Base-by-base conservation (phyloP, 2,329 filamentous ascomycete species). In the Camillea tinctor region DNA sequence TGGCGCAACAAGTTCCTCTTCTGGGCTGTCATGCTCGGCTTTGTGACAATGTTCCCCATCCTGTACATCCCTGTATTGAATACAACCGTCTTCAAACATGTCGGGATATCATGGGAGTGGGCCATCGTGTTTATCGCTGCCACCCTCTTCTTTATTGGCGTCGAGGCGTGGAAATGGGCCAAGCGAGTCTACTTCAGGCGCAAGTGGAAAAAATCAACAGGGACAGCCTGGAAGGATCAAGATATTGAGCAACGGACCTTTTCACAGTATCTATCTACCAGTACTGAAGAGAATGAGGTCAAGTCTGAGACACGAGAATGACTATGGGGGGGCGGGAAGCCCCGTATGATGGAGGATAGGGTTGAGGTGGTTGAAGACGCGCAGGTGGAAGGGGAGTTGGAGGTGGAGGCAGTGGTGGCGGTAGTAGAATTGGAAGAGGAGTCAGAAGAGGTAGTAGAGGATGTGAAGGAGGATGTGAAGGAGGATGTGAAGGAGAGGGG, bases 1-100 rank as follows among this genome's bases (percentile, higher is more conserved):
- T 90, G 88, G 88, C 78, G 84, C 63, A 93, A 92, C 77, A 79
- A 87, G 73, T 91, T 92, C 77, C 77, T 90, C 20, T 90, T 89
- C 79, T 89, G 81, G 77, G 81, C 86, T 23, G 81, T 90, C 60
- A 72, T 80, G 24, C 60, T 79, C 50, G 81, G 81, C 53, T 77
- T 80, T 60, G 65, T 80, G 26, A 77, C 79, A 11, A 73, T 83
- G n/a, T 83, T 84, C 70, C 80, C 80, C 7, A 72, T 80, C 40
- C 70, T 83, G 20, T 88, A 88, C 67, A 86, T 88, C 55, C 85
- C 85, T 0, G 84, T 82, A 13, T 78, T 88, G 62, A 88, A 84
- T 73, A 79, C 75, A 8, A 73, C 76, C 1, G 84, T 88, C 7
- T 88, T 88, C 76, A 84, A 85, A 72, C 85, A 88, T 70, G 77